These are phyloP conservation scores for Saccharomycopsis capsularis DNA, from an alignment of 805 yeast genomes.

Conservation along the genomic window DNA sequence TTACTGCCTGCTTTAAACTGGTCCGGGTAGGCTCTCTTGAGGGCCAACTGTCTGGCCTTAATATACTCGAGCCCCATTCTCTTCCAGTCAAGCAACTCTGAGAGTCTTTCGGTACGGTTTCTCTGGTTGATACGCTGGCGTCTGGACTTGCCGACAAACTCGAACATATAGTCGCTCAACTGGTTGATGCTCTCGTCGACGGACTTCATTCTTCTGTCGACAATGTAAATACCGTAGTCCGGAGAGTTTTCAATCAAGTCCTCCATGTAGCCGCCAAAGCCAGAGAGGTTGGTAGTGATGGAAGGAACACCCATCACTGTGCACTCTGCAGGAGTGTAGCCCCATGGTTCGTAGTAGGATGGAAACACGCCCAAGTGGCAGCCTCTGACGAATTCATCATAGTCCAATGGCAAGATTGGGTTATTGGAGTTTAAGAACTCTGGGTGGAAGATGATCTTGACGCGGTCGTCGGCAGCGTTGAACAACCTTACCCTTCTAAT, in stretches of 20 bases:
- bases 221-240: slow-evolving; percentile 95
- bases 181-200: slow-evolving; percentile 93
- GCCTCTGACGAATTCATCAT: slow-evolving; percentile 96
- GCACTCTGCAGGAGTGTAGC: slow-evolving; percentile 98
- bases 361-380: slow-evolving; percentile 98
- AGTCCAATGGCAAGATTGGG: slow-evolving; percentile 87
- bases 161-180: slow-evolving; percentile 81
- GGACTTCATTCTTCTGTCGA: slow-evolving; percentile 85
- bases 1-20: slow-evolving; percentile 45
- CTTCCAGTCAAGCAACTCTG: slow-evolving; percentile 94
- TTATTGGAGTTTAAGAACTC: slow-evolving; percentile 92
- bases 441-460: slow-evolving; percentile 94
- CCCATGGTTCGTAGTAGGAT: slow-evolving; percentile 98
- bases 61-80: slow-evolving; percentile 96
- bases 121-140: slow-evolving; percentile 97
- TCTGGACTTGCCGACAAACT: slow-evolving; percentile 80
- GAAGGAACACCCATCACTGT: slow-evolving; percentile 99
- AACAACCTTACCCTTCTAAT: slow-evolving; percentile 87
- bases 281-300: slow-evolving; percentile 90
- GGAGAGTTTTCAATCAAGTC: slow-evolving; percentile 89
- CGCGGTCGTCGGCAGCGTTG: slow-evolving; percentile 84
- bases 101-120: slow-evolving; percentile 89
- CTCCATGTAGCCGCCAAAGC: slow-evolving; percentile 98
- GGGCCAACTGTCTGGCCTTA: slow-evolving; percentile 87
- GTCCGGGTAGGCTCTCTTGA: slow-evolving; percentile 91